Conservation (phyloP, 208 protist genomes). For the Herpetomonas tarakana region DNA sequence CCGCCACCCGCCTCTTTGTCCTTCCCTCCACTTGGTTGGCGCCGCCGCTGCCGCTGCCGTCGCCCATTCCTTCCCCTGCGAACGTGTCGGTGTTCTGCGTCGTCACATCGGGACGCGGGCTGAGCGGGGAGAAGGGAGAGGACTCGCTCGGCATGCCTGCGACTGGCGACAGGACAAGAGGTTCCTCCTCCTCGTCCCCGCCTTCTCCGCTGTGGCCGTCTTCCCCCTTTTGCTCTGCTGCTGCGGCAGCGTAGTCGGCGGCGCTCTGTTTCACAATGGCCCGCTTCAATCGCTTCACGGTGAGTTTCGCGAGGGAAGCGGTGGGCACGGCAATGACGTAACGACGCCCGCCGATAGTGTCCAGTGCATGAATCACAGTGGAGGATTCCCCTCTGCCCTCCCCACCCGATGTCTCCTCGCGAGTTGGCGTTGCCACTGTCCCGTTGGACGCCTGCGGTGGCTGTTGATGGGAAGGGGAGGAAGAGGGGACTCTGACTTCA, state of each 20-base stretch:
- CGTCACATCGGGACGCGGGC: too few relatives aligned
- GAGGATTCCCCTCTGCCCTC: too few relatives aligned
- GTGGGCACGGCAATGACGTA: constrained; percentile 21
- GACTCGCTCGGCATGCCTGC: too few relatives aligned
- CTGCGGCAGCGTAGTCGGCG: background rate
- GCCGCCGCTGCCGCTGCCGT: background rate
- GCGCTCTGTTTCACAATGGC: background rate
- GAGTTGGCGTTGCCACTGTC: too few relatives aligned
- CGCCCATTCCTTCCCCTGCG: too few relatives aligned
- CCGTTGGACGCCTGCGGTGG: too few relatives aligned
- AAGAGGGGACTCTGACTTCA: too few relatives aligned
- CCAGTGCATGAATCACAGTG: constrained; percentile 4
- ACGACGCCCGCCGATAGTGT: constrained; percentile 11
- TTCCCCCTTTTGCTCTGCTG: too few relatives aligned
- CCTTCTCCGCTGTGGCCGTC: too few relatives aligned
- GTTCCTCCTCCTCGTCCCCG: constrained; percentile 10
- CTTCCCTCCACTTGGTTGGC: background rate
- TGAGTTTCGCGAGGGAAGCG: background rate
- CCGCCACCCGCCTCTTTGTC: constrained; percentile 2
- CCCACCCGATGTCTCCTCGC: too few relatives aligned
- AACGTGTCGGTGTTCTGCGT: constrained; percentile 1
- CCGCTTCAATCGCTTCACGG: background rate
- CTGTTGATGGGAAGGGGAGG: too few relatives aligned
- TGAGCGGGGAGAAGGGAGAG: too few relatives aligned
- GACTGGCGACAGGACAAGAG: constrained; percentile 11